Evolutionary conservation across 2,329 filamentous ascomycete genomes (phyloP).

Genomic region (Aspergillus sp.): DNA sequence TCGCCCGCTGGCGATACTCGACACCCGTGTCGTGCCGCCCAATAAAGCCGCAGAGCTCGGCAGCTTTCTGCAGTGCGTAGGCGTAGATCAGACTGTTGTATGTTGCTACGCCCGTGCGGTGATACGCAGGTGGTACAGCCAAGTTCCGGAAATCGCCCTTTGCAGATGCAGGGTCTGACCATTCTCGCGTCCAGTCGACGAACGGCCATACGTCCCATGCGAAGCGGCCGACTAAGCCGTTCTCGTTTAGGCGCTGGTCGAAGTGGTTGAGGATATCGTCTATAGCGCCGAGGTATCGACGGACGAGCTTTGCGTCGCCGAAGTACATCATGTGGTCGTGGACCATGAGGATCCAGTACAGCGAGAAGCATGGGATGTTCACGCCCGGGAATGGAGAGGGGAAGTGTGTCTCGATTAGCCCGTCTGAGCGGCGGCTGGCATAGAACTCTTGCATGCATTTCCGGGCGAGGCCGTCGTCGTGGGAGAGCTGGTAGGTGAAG

Average conservation of each 20-base stretch:
- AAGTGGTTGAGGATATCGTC: conserved; percentile 9
- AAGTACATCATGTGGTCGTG: conserved; percentile 8
- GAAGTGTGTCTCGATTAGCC: conserved; percentile 9
- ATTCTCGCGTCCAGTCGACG: conserved; percentile 10
- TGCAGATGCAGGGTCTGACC: not conserved
- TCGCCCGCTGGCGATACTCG: not conserved
- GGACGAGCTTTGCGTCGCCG: not conserved
- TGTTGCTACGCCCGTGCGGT: not conserved
- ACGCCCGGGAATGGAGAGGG: not conserved
- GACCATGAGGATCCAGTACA: conserved; percentile 9
- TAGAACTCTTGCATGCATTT: conserved; percentile 10
- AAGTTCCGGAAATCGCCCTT: not conserved
- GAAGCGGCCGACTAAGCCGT: too few species aligned
- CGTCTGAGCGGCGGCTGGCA: conserved; percentile 3
- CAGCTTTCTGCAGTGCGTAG: not conserved
- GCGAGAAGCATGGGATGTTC: conserved; percentile 8
- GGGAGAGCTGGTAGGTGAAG: conserved; percentile 10
- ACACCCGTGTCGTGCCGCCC: not conserved
- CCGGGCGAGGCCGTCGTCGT: conserved; percentile 9
- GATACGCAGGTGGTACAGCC: conserved; percentile 8
- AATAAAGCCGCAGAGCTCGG: not conserved
- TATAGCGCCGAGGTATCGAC: not conserved
- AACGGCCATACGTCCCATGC: conserved; percentile 4
- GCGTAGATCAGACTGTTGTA: conserved; percentile 10
- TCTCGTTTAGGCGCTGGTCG: not conserved